Base-by-base conservation (phyloP, 23 red algal genomes). In the Gracilariopsis chorda region DNA sequence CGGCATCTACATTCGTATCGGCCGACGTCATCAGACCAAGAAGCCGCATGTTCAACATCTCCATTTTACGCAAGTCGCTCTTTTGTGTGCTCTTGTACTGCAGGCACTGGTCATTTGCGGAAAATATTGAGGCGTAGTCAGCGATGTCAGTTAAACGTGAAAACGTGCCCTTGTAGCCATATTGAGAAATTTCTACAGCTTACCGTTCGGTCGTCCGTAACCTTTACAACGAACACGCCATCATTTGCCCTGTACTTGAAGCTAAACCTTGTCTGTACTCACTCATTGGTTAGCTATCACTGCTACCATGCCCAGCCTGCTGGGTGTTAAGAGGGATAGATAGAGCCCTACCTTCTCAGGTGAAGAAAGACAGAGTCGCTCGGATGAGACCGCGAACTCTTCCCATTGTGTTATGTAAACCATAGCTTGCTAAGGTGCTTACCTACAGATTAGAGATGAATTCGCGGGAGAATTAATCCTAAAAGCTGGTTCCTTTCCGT, bases 81-180 rank as follows among this genome's bases (percentile, higher is more conserved):
- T 91, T 91, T 46, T 81, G 88, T 27, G 80, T 82, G 23, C 75
- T 91, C 45, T 91, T 91, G 72, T 91, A 91, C 48, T 82, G 74
- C 34, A 91, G 58, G 63, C 88, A 91, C 88, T 91, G 1, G 13
- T 28, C 28, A 46, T 56, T 39, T 48, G 49, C 25, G 24, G 3
- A n/a, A n/a, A n/a, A n/a, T n/a, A n/a, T 14, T 14, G 49, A 53
- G 13, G 20, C 20, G 49, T 53, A 53, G 20, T 53, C 49, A 53
- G 13, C 49, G 49, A 13, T 14, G 49, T 53, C 20, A 53, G 49
- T 14, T 53, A 14, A 13, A 53, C 49, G 13, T 53, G 49, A 53
- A 53, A 53, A 53, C 49, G 13, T 20, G 49, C 49, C 49, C 20
- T 53, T 20, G 49, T 13, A 53, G 13, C 13, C 13, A 20, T 14